Evolutionary conservation across 139 green algal species (phyloP).

Genomic region (Astrephomene gubernaculifera): DNA sequence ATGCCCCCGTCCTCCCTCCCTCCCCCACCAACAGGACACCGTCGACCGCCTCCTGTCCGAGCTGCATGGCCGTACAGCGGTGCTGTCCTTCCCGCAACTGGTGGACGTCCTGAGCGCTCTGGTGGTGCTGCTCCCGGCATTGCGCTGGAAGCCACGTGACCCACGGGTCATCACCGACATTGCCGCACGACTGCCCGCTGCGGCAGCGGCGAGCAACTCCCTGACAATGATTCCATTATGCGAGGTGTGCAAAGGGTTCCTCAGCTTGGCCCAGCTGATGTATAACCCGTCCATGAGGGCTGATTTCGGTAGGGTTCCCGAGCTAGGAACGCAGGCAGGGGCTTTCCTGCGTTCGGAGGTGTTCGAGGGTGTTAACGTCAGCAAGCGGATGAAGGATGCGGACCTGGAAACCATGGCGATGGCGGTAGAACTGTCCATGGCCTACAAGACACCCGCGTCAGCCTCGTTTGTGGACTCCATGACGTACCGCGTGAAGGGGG

Average conservation of each 20-base stretch:
- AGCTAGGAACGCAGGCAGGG: not conserved
- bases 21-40: not conserved
- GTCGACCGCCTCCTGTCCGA: not conserved
- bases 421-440: not conserved
- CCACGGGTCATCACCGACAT: not conserved
- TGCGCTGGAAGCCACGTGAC: not conserved
- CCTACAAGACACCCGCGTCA: not conserved
- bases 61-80: not conserved
- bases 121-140: conserved; percentile 3
- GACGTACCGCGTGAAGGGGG: not conserved
- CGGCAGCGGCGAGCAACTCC: not conserved
- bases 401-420: not conserved
- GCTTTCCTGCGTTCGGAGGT: not conserved
- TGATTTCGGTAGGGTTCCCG: no score
- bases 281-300: no score
- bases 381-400: not conserved
- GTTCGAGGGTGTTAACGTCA: no score
- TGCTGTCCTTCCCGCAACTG: conserved; percentile 16
- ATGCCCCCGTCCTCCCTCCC: not conserved
- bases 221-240: not conserved
- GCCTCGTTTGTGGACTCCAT: not conserved
- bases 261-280: not conserved
- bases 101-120: not conserved
- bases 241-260: not conserved
- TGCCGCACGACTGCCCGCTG: not conserved